Conservation (phyloP, 495 filamentous ascomycete genomes). For the Neurospora pannonica region DNA sequence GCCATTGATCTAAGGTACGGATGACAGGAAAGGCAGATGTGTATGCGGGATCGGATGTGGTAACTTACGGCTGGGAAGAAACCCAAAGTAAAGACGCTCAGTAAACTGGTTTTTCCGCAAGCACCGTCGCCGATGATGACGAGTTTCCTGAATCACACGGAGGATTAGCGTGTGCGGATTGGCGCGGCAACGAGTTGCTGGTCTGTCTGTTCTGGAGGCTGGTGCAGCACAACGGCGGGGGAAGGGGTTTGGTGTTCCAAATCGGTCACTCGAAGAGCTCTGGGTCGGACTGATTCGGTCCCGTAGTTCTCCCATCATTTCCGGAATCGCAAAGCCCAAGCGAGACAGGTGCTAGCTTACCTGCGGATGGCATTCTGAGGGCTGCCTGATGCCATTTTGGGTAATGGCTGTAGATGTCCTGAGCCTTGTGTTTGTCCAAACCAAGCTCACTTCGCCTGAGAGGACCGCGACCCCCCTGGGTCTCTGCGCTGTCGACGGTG, state of each 20-base stretch:
- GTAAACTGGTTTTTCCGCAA: constrained; percentile 94
- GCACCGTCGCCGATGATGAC: constrained; percentile 99
- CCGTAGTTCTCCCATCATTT: neutral
- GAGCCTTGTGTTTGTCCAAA: constrained; percentile 1
- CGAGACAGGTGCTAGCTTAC: constrained; percentile 8
- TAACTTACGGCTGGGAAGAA: constrained; percentile 92
- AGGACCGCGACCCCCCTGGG: neutral
- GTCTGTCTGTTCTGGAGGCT: neutral
- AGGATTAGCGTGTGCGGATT: neutral
- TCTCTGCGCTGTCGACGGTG: neutral
- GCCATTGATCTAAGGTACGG: neutral
- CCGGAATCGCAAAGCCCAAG: neutral
- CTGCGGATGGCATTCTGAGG: constrained; percentile 24
- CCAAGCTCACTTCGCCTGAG: neutral
- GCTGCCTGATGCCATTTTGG: constrained; percentile 3
- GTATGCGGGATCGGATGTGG: neutral
- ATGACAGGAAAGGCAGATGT: neutral
- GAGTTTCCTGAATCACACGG: constrained; percentile 61
- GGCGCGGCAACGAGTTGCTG: neutral
- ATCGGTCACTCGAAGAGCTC: neutral
- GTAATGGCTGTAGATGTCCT: constrained; percentile 20
- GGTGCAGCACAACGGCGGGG: neutral
- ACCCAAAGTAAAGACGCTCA: constrained; percentile 96
- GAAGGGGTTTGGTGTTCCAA: neutral
- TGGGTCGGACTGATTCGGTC: neutral